These are phyloP conservation scores for Saccharomycopsis schoenii DNA, from an alignment of 805 yeast genomes.

Conservation along the genomic window DNA sequence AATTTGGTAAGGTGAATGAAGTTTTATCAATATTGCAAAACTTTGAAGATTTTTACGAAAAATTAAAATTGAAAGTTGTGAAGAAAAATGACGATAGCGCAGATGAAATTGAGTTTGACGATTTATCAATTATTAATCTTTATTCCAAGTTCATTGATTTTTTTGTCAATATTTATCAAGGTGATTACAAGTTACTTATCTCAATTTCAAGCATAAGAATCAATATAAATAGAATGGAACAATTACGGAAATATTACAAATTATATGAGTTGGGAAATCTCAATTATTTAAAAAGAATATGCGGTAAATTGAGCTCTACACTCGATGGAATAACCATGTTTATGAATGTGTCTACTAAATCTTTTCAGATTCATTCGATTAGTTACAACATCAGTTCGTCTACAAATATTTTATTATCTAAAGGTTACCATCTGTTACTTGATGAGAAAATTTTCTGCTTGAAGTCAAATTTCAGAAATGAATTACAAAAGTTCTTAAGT, in stretches of 20 bases:
- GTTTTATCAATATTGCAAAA: slow-evolving; percentile 9
- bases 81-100: slow-evolving; percentile 6
- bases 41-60: slow-evolving; percentile 11
- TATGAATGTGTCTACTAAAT: neutral
- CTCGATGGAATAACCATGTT: neutral
- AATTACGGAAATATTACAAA: neutral
- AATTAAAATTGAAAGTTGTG: slow-evolving; percentile 3
- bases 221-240: neutral
- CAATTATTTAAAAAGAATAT: neutral
- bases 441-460: slow-evolving; percentile 6
- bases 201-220: neutral
- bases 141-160: slow-evolving; percentile 10
- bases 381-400: neutral
- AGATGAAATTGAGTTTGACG: slow-evolving; percentile 4
- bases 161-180: neutral
- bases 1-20: slow-evolving; percentile 6
- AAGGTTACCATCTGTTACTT: slow-evolving; percentile 8
- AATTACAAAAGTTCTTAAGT: slow-evolving; percentile 2
- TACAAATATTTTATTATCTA: slow-evolving; percentile 6
- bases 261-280: neutral
- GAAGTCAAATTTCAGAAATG: neutral
- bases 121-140: slow-evolving; percentile 2
- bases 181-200: neutral
- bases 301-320: neutral
- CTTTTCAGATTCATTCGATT: neutral